phyloP scores from a whole-genome alignment of 2,329 filamentous ascomycete species.

The Alternaria sp. region DNA sequence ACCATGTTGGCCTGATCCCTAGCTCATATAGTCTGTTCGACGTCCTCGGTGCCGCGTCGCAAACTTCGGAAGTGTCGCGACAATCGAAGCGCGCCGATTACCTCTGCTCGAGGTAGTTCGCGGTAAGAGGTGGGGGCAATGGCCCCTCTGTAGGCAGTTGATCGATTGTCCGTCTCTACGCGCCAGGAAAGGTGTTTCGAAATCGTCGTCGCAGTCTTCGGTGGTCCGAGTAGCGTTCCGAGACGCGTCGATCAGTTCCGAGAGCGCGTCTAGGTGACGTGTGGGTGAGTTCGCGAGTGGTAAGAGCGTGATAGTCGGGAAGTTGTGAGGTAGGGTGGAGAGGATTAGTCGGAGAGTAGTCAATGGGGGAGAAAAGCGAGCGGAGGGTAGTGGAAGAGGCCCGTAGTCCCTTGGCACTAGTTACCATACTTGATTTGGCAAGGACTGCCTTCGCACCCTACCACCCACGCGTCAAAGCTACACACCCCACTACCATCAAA shows the following conservation, averaged over 20 bases:
- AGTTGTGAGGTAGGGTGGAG: slow-evolving; percentile 37
- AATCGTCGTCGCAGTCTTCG: slow-evolving; percentile 40
- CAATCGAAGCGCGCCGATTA: slow-evolving; percentile 18
- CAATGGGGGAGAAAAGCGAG: slow-evolving; percentile 36
- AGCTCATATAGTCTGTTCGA: slow-evolving; percentile 39
- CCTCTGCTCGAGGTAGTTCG: not conserved
- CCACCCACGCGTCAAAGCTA: slow-evolving; percentile 34
- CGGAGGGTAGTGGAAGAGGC: slow-evolving; percentile 38
- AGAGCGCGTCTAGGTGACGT: slow-evolving; percentile 50
- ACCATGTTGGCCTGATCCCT: slow-evolving; percentile 41
- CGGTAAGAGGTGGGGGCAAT: slow-evolving; percentile 6
- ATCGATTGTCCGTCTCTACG: slow-evolving; percentile 21
- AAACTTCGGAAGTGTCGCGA: slow-evolving; percentile 36
- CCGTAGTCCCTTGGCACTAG: slow-evolving; percentile 23
- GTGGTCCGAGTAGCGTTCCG: slow-evolving; percentile 41
- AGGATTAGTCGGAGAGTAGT: slow-evolving; percentile 45
- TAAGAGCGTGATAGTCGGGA: slow-evolving; percentile 33
- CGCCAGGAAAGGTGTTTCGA: slow-evolving; percentile 27
- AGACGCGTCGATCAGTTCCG: slow-evolving; percentile 50
- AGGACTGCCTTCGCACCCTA: slow-evolving; percentile 34
- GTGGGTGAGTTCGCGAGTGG: slow-evolving; percentile 36
- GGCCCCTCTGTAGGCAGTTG: slow-evolving; percentile 15
- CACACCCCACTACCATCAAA: slow-evolving; percentile 42
- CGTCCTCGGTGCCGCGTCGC: slow-evolving; percentile 33
- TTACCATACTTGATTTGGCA: slow-evolving; percentile 33